phyloP scores from a whole-genome alignment of 805 yeast species.

The Suhomyces emberorum region DNA sequence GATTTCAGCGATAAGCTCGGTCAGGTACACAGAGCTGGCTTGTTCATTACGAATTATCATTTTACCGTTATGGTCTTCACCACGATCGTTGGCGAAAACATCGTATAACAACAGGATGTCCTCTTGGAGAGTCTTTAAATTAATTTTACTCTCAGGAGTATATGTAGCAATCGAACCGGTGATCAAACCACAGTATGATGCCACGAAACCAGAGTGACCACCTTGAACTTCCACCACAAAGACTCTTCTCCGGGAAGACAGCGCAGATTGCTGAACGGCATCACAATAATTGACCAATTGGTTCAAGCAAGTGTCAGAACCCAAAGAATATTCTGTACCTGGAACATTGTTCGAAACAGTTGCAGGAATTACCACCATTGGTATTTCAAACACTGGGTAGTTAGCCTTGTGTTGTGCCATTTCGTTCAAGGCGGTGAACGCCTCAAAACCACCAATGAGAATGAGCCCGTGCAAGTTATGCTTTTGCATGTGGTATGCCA shows the following conservation, averaged over 20 bases:
- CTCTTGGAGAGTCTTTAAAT: slow-evolving; percentile 63
- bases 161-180: slow-evolving; percentile 91
- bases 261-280: slow-evolving; percentile 89
- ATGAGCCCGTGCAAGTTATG: slow-evolving; percentile 83
- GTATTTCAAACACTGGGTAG: slow-evolving; percentile 91
- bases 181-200: slow-evolving; percentile 77
- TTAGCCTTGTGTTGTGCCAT: slow-evolving; percentile 69
- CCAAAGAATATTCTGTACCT: slow-evolving; percentile 96
- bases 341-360: slow-evolving; percentile 98
- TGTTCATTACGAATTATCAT: slow-evolving; percentile 78
- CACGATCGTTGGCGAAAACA: slow-evolving; percentile 69
- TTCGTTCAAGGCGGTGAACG: slow-evolving; percentile 81
- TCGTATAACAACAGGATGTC: slow-evolving; percentile 70
- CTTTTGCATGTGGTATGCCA: slow-evolving; percentile 91
- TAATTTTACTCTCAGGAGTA: slow-evolving; percentile 81
- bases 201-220: slow-evolving; percentile 92
- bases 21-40: slow-evolving; percentile 78
- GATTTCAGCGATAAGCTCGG: slow-evolving; percentile 79
- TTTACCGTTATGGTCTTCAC: slow-evolving; percentile 81
- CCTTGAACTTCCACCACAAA: slow-evolving; percentile 98
- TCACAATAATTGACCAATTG: slow-evolving; percentile 90
- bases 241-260: slow-evolving; percentile 89
- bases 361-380: slow-evolving; percentile 91
- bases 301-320: slow-evolving; percentile 94
- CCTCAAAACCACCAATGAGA: slow-evolving; percentile 96